Evolutionary conservation across 768 basidiomycete species (phyloP), one percentile per base, ranked within the genome.

Genomic region (Russula sp.): DNA sequence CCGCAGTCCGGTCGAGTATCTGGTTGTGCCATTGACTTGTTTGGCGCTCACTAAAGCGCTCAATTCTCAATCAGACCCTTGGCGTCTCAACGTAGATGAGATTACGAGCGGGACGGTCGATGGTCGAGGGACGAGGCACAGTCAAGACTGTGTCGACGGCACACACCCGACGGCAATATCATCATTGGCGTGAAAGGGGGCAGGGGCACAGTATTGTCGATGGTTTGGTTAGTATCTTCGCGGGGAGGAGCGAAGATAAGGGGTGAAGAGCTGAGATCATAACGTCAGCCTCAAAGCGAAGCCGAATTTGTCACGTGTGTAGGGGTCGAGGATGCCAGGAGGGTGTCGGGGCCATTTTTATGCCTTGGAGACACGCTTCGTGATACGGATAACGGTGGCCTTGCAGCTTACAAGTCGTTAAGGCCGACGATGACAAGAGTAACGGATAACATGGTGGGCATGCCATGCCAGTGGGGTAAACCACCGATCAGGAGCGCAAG

Each of bases 381-480:
- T 98, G 79, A 98, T 98, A 82, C 95, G 94, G 59, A 96, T 98
- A 76, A 98, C 96, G 68, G 97, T 98, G 68, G 96, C 95, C 83
- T 98, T 97, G 84, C 98, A 92, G 82, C 95, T 95, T 71, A 95
- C 95, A 68, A 98, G 88, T 74, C 98, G 96, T 77, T 97, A 27
- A 27, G 94, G 45, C 96, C 96, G 78, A 96, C 96, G 73, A 98
- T 95, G 57, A 96, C 96, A 73, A 98, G 92, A 27, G 96, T 98
- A 78, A 98, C 96, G 61, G 94, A 97, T 64, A 98, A 78, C 68
- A 98, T 95, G 64, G 96, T 98, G 69, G 96, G 96, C 96, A 98
- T 98, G 74, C 96, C 96, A 77, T 97, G n/a, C n/a, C n/a, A n/a
- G n/a, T n/a, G 98, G 71, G 96, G 96, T 73, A 98, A 98, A 81